Evolutionary conservation across 1,284 basidiomycete species (phyloP).

Genomic region (Sutorius eximius): DNA sequence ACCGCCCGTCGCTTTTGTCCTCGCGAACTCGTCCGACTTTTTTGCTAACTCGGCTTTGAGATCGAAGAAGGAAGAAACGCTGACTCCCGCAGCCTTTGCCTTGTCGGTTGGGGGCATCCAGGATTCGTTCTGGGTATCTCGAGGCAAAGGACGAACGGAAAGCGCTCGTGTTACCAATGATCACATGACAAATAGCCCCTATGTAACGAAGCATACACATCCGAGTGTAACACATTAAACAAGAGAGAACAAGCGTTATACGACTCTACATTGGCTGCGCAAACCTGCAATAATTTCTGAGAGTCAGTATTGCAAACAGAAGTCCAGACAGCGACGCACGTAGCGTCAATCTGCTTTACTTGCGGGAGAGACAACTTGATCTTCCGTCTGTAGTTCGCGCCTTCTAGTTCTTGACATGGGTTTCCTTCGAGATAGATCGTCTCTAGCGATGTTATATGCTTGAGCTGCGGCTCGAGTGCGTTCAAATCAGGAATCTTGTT

Average conservation of each 20-base stretch:
- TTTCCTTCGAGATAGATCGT: constrained; percentile 97
- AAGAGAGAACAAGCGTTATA: not conserved
- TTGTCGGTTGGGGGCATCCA: constrained; percentile 46
- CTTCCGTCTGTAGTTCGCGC: constrained; percentile 83
- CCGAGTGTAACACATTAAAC: not conserved
- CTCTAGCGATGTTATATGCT: constrained; percentile 64
- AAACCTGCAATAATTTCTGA: constrained; percentile 13
- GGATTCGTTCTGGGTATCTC: constrained; percentile 9
- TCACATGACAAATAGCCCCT: constrained; percentile 14
- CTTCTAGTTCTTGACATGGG: constrained; percentile 83
- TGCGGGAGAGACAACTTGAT: constrained; percentile 88
- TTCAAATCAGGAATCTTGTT: constrained; percentile 78
- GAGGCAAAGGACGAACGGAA: not conserved
- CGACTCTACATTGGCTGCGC: constrained; percentile 18
- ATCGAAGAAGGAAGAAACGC: constrained; percentile 71
- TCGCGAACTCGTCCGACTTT: constrained; percentile 61
- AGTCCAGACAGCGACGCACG: constrained; percentile 52
- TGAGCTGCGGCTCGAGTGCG: constrained; percentile 73
- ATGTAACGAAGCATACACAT: not conserved
- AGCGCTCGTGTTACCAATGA: not conserved
- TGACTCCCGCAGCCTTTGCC: constrained; percentile 66
- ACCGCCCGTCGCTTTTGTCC: constrained; percentile 58
- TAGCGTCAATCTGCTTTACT: constrained; percentile 92
- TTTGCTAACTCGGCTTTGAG: constrained; percentile 72
- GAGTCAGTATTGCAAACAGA: constrained; percentile 6